Evolutionary conservation across 441 rosid genomes (phyloP).

Genomic region (Mallotus repandus): DNA sequence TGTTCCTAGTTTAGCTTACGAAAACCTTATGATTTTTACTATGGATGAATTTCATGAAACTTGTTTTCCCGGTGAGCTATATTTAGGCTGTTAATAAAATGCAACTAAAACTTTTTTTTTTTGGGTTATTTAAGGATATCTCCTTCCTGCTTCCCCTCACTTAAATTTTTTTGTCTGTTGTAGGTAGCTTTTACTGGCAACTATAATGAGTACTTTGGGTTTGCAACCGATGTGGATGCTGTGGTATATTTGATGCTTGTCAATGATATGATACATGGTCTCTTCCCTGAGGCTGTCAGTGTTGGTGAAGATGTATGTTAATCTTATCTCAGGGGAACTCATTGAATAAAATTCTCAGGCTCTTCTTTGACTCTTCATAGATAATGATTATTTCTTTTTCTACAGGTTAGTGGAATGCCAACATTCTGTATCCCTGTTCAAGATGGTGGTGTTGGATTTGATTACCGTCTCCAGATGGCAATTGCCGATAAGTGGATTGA

Average conservation of each 20-base stretch:
- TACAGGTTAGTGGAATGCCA: slow-evolving; percentile 99
- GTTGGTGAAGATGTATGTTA: slow-evolving; percentile 96
- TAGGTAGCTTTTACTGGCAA: slow-evolving; percentile 90
- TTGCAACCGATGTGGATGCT: slow-evolving; percentile 89
- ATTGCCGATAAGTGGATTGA: slow-evolving; percentile 98
- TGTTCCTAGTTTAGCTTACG: background rate
- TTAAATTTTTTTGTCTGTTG: slow-evolving; percentile 9
- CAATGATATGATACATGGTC: slow-evolving; percentile 91
- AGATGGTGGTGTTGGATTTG: slow-evolving; percentile 98
- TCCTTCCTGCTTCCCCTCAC: background rate
- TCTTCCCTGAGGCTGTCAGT: slow-evolving; percentile 84
- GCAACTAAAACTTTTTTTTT: background rate
- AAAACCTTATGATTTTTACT: background rate
- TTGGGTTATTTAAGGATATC: background rate
- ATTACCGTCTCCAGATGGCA: slow-evolving; percentile 98
- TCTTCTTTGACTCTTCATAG: background rate
- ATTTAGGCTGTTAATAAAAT: background rate
- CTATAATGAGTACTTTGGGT: slow-evolving; percentile 90
- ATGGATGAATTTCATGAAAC: background rate
- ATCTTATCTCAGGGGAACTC: background rate
- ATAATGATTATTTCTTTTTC: slow-evolving; percentile 14
- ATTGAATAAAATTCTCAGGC: slow-evolving; percentile 8
- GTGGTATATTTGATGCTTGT: slow-evolving; percentile 92
- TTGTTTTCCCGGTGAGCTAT: background rate
- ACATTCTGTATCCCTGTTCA: slow-evolving; percentile 80